Evolutionary conservation across 2,329 filamentous ascomycete genomes (phyloP).

Genomic region (Fusarium lyarnte): DNA sequence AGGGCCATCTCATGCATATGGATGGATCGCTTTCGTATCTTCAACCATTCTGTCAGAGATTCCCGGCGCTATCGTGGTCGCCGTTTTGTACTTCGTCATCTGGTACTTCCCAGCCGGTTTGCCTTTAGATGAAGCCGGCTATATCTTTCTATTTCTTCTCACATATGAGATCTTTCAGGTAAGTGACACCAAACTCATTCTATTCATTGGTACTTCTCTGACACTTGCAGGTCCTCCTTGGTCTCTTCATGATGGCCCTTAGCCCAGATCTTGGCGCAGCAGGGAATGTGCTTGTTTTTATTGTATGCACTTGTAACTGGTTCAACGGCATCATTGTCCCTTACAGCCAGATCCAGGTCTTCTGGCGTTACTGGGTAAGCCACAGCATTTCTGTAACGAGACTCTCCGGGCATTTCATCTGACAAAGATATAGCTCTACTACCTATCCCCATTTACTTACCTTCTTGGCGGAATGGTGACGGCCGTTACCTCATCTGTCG

Average conservation of each 20-base stretch:
- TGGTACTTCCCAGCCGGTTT: background rate
- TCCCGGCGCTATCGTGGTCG: background rate
- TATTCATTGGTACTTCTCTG: fast-evolving
- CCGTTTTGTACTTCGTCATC: background rate
- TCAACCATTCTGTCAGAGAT: background rate
- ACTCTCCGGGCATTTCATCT: background rate
- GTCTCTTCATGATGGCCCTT: background rate
- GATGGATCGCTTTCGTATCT: background rate
- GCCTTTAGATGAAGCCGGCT: background rate
- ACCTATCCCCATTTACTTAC: background rate
- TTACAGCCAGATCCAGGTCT: background rate
- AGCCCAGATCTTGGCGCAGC: background rate
- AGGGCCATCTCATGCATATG: background rate
- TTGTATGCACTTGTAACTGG: background rate
- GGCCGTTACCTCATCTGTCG: background rate
- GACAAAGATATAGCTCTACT: background rate
- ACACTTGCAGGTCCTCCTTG: background rate
- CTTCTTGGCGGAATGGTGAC: background rate
- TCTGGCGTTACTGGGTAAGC: background rate
- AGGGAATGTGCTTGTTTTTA: background rate
- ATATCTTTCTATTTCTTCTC: background rate
- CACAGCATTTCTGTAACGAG: no score
- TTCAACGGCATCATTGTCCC: background rate
- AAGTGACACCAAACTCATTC: fast-evolving
- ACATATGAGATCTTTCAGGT: background rate